Base-by-base conservation (phyloP, 768 basidiomycete species). In the Termitomyces sp. region DNA sequence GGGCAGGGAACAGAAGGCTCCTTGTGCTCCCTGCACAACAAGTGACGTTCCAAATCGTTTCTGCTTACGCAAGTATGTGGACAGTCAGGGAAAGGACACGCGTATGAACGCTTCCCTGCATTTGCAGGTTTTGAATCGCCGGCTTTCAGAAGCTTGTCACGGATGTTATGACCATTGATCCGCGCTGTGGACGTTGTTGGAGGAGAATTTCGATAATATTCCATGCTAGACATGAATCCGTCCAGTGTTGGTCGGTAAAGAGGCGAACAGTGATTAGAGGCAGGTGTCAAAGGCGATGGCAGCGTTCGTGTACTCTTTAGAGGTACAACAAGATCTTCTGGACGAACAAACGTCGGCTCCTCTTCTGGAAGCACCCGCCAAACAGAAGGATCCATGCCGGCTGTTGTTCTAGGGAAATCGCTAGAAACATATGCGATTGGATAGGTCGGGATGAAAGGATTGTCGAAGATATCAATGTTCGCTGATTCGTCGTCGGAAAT, bases 191-290 rank as follows among this genome's bases (percentile, higher is more conserved):
- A n/a, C 28, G 11, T 44, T 16, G 0, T 46, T 24, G 9, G 3
- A 32, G 39, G 35, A 7, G 39, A 44, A 11, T 61, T 18, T 8
- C 54, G 54, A 39, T 42, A 45, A n/a, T 38, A 9, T n/a, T 61
- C 60, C 42, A 61, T 59, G 54, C 9, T 59, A 39, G 54, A 49
- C 60, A 65, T 61, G 42, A 61, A 59, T 58, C 62, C 60, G n/a
- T 61, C 60, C 50, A 59, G 12, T 9, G 60, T 61, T 8, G 60
- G 58, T n/a, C 54, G 60, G 48, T 52, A 52, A 7, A 46, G 4
- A 20, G 42, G 55, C 52, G 36, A 13, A 36, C 28, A 20, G 20
- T n/a, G 38, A 16, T 24, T 22, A 24, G 32, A 24, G 52, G 35
- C 50, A 49, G 52, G 24, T 18, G 36, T 58, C 12, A 36, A 28